phyloP scores from a whole-genome alignment of 306 rosid species.

The Cicer pinnatifidum region DNA sequence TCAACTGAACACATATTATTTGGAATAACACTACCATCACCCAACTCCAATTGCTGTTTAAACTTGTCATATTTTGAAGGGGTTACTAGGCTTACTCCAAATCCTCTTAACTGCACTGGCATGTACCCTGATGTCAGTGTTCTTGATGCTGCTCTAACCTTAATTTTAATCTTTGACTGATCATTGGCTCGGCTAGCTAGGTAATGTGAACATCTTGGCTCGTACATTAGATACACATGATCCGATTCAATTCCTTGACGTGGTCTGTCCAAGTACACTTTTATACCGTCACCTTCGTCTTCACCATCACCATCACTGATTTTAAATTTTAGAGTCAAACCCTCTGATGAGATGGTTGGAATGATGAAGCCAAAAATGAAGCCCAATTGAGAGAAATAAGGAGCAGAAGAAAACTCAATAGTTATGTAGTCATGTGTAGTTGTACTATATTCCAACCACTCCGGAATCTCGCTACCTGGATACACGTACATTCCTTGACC shows the following conservation, averaged over 20 bases:
- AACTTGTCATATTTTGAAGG: slow-evolving; percentile 2
- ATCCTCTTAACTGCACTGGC: slow-evolving; percentile 25
- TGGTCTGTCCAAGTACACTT: not conserved
- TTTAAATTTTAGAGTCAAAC: slow-evolving; percentile 8
- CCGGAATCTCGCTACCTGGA: slow-evolving; percentile 41
- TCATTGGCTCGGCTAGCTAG: not conserved
- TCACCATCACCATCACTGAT: not conserved
- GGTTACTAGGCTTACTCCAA: slow-evolving; percentile 24
- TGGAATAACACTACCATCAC: not conserved
- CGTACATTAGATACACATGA: slow-evolving; percentile 37
- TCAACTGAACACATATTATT: not conserved
- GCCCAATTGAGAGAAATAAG: not conserved
- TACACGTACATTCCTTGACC: slow-evolving; percentile 18
- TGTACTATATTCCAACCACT: slow-evolving; percentile 40
- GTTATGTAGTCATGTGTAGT: not conserved
- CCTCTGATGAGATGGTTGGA: not conserved
- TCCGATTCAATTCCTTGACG: not conserved
- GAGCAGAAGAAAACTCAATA: slow-evolving; percentile 35
- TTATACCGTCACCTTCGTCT: not conserved
- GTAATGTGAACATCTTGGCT: slow-evolving; percentile 9
- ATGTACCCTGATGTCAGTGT: not conserved
- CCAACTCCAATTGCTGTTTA: not conserved
- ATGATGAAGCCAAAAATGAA: slow-evolving; percentile 38
- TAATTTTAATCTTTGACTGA: slow-evolving; percentile 35
- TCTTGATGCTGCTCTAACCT: slow-evolving; percentile 24